phyloP scores from a whole-genome alignment of 345 rosid species.

The Psidium guajava region DNA sequence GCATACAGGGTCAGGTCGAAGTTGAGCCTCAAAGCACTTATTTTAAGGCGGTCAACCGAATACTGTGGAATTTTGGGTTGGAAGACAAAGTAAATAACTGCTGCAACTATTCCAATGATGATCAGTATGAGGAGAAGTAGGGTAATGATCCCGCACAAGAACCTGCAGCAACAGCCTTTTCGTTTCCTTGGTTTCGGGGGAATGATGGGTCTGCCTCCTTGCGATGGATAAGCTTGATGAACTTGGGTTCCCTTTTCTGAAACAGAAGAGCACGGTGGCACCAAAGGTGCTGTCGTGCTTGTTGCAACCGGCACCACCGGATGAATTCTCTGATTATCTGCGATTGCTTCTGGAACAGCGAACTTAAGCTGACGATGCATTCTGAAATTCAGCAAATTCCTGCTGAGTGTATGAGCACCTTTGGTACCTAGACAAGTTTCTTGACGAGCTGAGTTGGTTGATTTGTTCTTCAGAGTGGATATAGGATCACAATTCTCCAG shows the following conservation, averaged over 20 bases:
- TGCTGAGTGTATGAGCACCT: background rate
- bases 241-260: slow-evolving; percentile 12
- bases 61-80: slow-evolving; percentile 66
- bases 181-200: slow-evolving; percentile 9
- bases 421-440: background rate
- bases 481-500: background rate
- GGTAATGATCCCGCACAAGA: slow-evolving; percentile 49
- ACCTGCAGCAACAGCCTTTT: slow-evolving; percentile 45
- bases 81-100: slow-evolving; percentile 56
- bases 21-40: slow-evolving; percentile 60
- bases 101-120: slow-evolving; percentile 29
- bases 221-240: background rate
- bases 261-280: slow-evolving; percentile 4
- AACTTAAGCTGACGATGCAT: background rate
- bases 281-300: background rate
- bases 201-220: slow-evolving; percentile 7
- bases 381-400: background rate
- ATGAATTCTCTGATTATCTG: slow-evolving; percentile 34
- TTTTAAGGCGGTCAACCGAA: slow-evolving; percentile 48
- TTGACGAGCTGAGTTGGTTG: background rate
- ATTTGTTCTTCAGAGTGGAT: background rate
- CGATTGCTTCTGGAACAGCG: slow-evolving; percentile 9
- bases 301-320: slow-evolving; percentile 30
- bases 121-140: slow-evolving; percentile 28
- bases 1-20: slow-evolving; percentile 54